Evolutionary conservation across 371 early-diverging fungal genomes (phyloP).

Genomic region (Zychaea mexicana): DNA sequence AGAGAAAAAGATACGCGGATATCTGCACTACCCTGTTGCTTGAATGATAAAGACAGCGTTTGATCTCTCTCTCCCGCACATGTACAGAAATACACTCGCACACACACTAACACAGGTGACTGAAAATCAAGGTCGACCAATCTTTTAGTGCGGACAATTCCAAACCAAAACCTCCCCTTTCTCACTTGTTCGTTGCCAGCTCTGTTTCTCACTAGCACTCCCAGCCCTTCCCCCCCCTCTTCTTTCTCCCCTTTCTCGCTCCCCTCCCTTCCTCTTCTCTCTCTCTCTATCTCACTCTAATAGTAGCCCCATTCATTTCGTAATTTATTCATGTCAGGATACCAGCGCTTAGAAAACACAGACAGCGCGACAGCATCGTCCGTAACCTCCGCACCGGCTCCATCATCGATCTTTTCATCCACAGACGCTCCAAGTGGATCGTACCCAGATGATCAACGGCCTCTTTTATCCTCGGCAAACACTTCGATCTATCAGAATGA

Average conservation of each 20-base stretch:
- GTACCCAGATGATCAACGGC: conserved; percentile 23
- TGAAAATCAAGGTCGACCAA: too few relatives aligned
- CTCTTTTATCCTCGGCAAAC: conserved; percentile 24
- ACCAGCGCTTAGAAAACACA: conserved; percentile 29
- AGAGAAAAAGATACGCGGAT: too few relatives aligned
- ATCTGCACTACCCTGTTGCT: too few relatives aligned
- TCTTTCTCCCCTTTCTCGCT: neutral
- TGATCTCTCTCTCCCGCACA: too few relatives aligned
- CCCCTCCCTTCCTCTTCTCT: conserved; percentile 1
- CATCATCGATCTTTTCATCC: conserved; percentile 19
- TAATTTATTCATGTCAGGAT: conserved; percentile 20
- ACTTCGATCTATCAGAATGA: conserved; percentile 12
- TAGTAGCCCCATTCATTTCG: neutral
- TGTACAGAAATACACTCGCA: too few relatives aligned
- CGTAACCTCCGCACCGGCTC: conserved; percentile 25
- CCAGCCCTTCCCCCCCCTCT: too few relatives aligned
- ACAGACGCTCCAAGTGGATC: conserved; percentile 6
- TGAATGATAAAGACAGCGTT: too few relatives aligned
- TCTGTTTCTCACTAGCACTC: too few relatives aligned
- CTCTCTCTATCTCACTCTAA: conserved; percentile 1
- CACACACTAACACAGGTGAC: too few relatives aligned
- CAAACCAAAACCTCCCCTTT: too few relatives aligned
- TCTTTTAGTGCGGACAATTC: too few relatives aligned
- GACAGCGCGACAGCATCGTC: conserved; percentile 30
- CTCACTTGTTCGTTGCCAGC: too few relatives aligned